Conservation (phyloP, 1,284 basidiomycete species). For the Papiliotrema fonsecae region DNA sequence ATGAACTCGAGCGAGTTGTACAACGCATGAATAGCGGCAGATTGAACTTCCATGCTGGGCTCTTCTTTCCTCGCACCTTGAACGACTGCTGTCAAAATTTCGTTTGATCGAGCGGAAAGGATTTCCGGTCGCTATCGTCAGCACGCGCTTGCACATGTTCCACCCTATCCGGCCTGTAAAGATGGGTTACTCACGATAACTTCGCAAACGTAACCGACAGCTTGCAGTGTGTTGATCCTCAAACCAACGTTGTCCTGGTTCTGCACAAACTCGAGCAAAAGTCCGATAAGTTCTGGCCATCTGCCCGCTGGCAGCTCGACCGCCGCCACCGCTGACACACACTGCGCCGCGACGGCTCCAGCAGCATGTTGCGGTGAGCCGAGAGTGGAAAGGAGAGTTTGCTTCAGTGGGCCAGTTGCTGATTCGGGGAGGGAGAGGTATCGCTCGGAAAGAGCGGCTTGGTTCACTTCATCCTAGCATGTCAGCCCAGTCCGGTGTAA, state of each 20-base stretch:
- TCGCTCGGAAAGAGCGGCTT: constrained; percentile 67
- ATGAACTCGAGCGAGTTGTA: constrained; percentile 98
- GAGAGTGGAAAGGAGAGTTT: constrained; percentile 76
- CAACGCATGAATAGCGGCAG: constrained; percentile 89
- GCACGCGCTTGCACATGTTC: not conserved
- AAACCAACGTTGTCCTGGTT: constrained; percentile 71
- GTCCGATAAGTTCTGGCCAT: constrained; percentile 87
- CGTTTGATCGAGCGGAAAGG: constrained; percentile 82
- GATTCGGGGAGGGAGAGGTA: constrained; percentile 74
- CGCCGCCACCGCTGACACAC: constrained; percentile 86
- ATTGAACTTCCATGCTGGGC: constrained; percentile 84
- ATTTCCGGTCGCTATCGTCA: constrained; percentile 76
- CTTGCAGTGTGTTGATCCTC: constrained; percentile 83
- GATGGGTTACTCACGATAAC: constrained; percentile 64
- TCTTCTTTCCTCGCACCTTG: constrained; percentile 97
- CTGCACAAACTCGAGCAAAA: constrained; percentile 81
- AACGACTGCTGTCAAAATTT: constrained; percentile 97
- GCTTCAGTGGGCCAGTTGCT: constrained; percentile 78
- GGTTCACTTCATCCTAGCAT: constrained; percentile 69
- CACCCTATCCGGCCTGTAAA: not conserved
- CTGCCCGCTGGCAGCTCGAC: constrained; percentile 83
- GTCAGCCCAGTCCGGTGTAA: no score
- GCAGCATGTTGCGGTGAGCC: constrained; percentile 68
- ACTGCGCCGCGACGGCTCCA: constrained; percentile 84
- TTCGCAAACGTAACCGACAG: constrained; percentile 97